Base-by-base conservation (phyloP, 768 basidiomycete species). In the Boletus eberwhitei region DNA sequence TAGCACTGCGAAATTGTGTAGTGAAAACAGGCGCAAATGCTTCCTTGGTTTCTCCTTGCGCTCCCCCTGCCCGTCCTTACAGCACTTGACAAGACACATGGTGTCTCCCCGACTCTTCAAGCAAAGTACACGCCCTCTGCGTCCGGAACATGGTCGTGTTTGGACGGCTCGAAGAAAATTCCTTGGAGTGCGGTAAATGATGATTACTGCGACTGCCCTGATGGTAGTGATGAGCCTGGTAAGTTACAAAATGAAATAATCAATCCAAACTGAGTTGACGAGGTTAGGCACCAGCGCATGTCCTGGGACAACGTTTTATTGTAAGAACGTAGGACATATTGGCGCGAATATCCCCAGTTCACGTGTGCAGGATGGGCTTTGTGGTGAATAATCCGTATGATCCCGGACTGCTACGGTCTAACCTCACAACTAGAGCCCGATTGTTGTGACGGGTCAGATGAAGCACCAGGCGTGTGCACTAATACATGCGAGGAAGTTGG, bases 181-280 rank as follows among this genome's bases (percentile, higher is more conserved):
- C 74, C 86, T 2, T 93, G 86, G 85, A 72, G 75, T 34, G 84
- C 88, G 19, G 85, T 97, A 24, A 97, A 98, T 69, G 92, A 98
- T 66, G 93, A 98, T 71, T 93, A 86, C 64, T 98, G 94, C 66
- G 94, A 98, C 73, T 98, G 94, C 66, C 77, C 78, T 31, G 94
- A 97, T 65, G 93, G 93, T n/a, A 93, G 89, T 59, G 94, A 98
- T 60, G 94, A 98, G 68, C 94, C 94, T 69, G 94, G 94, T 87
- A 45, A 51, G 61, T 32, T 38, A 54, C 44, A 37, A 38, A 4
- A 47, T 38, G 12, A 21, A 60, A 40, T 53, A 43, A 50, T 2
- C 16, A 29, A 58, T 50, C 58, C 17, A 54, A 38, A 35, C 50
- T 22, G 44, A 46, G 29, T 56, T 54, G 32, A 62, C 31, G 21